phyloP scores from a whole-genome alignment of 805 yeast species.

The Clavispora asparagi region DNA sequence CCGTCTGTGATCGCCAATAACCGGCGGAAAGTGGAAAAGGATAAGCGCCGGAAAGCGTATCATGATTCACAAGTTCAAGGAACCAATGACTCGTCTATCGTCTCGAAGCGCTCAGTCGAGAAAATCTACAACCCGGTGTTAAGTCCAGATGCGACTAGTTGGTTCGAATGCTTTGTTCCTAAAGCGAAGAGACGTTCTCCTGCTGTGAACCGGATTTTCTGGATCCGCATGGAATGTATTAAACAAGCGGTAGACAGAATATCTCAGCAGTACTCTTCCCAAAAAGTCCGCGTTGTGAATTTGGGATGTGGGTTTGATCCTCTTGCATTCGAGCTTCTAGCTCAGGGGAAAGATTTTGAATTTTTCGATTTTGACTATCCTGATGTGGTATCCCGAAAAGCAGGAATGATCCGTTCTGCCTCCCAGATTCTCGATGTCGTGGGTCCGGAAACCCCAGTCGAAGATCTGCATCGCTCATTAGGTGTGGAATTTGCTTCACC shows the following conservation, averaged over 20 bases:
- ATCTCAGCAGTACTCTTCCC: slow-evolving; percentile 19
- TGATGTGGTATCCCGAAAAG: slow-evolving; percentile 55
- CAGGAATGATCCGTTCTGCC: slow-evolving; percentile 44
- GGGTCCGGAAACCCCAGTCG: slow-evolving; percentile 21
- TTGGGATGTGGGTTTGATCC: slow-evolving; percentile 73
- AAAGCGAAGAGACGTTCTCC: slow-evolving; percentile 69
- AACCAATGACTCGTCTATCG: slow-evolving; percentile 78
- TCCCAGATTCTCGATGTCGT: slow-evolving; percentile 43
- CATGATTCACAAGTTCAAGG: slow-evolving; percentile 74
- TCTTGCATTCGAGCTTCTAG: slow-evolving; percentile 35
- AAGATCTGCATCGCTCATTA: slow-evolving; percentile 10
- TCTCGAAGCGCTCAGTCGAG: slow-evolving; percentile 78
- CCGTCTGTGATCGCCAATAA: slow-evolving; percentile 9
- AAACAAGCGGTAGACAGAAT: slow-evolving; percentile 47
- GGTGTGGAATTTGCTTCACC: slow-evolving; percentile 11
- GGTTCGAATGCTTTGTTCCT: slow-evolving; percentile 64
- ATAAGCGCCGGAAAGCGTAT: slow-evolving; percentile 41
- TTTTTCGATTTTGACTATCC: slow-evolving; percentile 77
- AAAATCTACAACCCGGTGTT: slow-evolving; percentile 41
- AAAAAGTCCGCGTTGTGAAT: slow-evolving; percentile 47
- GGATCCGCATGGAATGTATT: slow-evolving; percentile 74
- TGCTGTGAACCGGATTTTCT: slow-evolving; percentile 76
- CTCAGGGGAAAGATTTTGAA: slow-evolving; percentile 23
- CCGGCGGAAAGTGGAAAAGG: slow-evolving; percentile 35
- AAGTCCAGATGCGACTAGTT: slow-evolving; percentile 34